phyloP scores from a whole-genome alignment of 345 rosid species.

The Ricinus communis region DNA sequence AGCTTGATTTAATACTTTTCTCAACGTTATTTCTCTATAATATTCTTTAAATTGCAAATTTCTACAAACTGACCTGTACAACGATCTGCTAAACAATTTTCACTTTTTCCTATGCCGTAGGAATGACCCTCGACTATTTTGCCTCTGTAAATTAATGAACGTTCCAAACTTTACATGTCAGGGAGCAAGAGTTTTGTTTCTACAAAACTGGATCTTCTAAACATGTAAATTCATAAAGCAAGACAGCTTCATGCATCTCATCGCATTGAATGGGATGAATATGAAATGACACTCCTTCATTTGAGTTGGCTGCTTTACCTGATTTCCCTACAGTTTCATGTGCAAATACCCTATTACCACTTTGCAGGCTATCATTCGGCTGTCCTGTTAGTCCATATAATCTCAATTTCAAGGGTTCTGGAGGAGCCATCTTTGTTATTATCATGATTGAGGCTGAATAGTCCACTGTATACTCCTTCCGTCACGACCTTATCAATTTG shows the following conservation, averaged over 20 bases:
- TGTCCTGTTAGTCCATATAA: slow-evolving; percentile 63
- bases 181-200: slow-evolving; percentile 16
- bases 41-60: slow-evolving; percentile 17
- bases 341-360: not conserved
- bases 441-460: slow-evolving; percentile 63
- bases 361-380: slow-evolving; percentile 30
- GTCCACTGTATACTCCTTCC: slow-evolving; percentile 72
- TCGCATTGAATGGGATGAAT: slow-evolving; percentile 1
- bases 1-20: slow-evolving; percentile 11
- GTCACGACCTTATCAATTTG: slow-evolving; percentile 87
- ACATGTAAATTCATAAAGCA: slow-evolving; percentile 27
- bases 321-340: slow-evolving; percentile 8
- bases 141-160: slow-evolving; percentile 20
- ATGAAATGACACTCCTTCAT: slow-evolving; percentile 6
- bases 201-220: slow-evolving; percentile 39
- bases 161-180: slow-evolving; percentile 31
- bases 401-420: slow-evolving; percentile 74
- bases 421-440: slow-evolving; percentile 62
- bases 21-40: not conserved
- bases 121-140: slow-evolving; percentile 7
- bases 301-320: not conserved
- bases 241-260: slow-evolving; percentile 21
- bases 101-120: slow-evolving; percentile 9
- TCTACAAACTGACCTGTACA: slow-evolving; percentile 43
- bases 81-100: slow-evolving; percentile 19